Evolutionary conservation across 768 basidiomycete genomes (phyloP), one percentile per base, ranked within the genome.

Genomic region (Kwoniella pini): DNA sequence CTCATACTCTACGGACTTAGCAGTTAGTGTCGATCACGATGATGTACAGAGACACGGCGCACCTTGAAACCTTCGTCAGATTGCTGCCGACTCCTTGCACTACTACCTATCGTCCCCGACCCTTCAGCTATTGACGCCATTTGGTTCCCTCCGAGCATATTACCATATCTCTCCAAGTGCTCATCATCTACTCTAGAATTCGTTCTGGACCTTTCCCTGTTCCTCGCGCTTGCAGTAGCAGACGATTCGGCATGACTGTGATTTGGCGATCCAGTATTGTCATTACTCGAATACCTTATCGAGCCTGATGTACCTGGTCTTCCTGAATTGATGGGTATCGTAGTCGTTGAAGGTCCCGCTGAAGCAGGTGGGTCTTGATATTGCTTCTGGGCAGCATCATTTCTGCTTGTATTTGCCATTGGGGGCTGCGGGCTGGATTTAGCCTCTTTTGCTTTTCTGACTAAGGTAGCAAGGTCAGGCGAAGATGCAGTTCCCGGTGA

Each of bases 401-500:
- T 12, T 13, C 12, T 10, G 46, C 4, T 17, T 26, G 22, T 19
- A 44, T 44, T 22, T 11, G 21, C 22, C 13, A 7, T 24, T 12
- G 45, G 19, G 0, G 45, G 10, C 5, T 22, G 19, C 21, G 48
- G 22, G 21, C 22, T 46, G 7, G 66, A 54, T 62, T 59, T 67
- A 15, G 66, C 66, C 54, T 88, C 88, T 79, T 87, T 90, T 15
- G 89, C 88, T 79, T 92, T 93, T 63, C 87, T 83, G 54, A 93
- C 77, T 54, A 96, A 82, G 10, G 90, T 92, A 3, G 90, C 90
- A 21, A 96, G 82, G 79, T 97, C 93, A 26, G 93, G 94, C 73
- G 88, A 91, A 69, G 89, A 90, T 31, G 91, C 88, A 7, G 91
- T 94, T 42, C 91, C 93, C 11, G 89, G 83, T 19, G 89, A 88